Evolutionary conservation across 2,329 filamentous ascomycete species (phyloP).

Genomic region (Talaromyces rugulosus): DNA sequence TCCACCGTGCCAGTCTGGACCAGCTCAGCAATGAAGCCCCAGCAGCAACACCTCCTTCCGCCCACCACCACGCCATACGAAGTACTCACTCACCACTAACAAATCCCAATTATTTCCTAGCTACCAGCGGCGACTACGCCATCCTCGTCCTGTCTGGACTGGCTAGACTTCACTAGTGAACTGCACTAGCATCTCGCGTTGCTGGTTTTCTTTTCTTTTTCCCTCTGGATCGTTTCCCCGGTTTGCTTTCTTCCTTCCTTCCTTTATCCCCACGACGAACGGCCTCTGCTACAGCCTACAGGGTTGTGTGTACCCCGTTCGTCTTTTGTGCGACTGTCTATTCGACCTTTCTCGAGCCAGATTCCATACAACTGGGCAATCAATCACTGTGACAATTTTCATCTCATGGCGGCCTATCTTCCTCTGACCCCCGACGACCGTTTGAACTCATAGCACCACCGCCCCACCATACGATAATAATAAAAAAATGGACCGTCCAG

Average conservation of each 20-base stretch:
- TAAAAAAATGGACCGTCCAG: conserved; percentile 11
- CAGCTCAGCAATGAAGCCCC: background rate
- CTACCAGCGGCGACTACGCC: background rate
- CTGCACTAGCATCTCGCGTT: background rate
- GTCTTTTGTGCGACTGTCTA: background rate
- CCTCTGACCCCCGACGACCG: background rate
- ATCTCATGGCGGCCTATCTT: background rate
- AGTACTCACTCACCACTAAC: background rate
- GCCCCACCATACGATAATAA: background rate
- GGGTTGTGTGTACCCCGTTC: background rate
- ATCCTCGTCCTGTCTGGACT: background rate
- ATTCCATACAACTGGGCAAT: background rate
- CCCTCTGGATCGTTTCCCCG: background rate
- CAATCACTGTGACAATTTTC: background rate
- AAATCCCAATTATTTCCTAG: background rate
- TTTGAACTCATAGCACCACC: background rate
- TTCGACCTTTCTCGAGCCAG: background rate
- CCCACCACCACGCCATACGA: too few species aligned
- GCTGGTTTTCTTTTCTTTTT: background rate
- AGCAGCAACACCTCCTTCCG: background rate
- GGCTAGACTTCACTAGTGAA: background rate
- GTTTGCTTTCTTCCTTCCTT: background rate
- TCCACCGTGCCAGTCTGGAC: background rate
- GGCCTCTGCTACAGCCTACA: background rate
- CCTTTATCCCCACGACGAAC: background rate